A percentile compares a stretch with the other conserved stretches of the same genome.
These are phyloP conservation scores for Epichloe festucae DNA, from an alignment of 2,329 filamentous ascomycete species.

Conservation along the genomic window DNA sequence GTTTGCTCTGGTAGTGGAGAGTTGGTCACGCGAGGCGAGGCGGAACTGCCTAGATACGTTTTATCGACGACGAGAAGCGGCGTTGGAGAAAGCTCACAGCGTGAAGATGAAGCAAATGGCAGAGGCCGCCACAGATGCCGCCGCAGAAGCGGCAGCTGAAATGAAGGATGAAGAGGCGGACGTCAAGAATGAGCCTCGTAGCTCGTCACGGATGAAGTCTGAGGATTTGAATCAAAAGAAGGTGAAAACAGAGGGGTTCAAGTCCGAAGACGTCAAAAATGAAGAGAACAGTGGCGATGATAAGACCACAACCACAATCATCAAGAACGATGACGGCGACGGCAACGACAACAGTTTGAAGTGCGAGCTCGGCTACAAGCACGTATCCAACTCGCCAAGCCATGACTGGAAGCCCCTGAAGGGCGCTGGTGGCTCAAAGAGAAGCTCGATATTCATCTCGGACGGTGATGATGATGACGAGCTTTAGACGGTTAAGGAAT, in stretches of 20 bases:
- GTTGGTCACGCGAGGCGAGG: constrained; percentile 75
- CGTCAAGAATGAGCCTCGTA: not conserved
- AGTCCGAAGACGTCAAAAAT: constrained; percentile 7
- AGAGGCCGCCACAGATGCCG: not conserved
- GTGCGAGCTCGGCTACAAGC: not conserved
- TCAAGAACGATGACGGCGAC: not conserved
- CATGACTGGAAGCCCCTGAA: constrained; percentile 7
- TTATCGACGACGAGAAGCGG: constrained; percentile 54
- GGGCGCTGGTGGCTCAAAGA: constrained; percentile 12
- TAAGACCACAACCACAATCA: not conserved
- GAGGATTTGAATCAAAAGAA: not conserved
- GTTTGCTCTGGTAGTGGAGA: constrained; percentile 83
- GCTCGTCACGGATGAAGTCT: not conserved
- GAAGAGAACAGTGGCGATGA: not conserved
- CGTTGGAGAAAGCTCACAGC: constrained; percentile 10
- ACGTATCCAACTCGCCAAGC: not conserved
- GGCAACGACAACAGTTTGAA: not conserved
- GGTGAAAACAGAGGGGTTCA: constrained; percentile 2
- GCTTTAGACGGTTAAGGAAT: not conserved
- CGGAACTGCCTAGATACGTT: constrained; percentile 68
- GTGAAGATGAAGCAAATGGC: constrained; percentile 5
- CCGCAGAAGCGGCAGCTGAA: not conserved
- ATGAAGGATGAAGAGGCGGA: not conserved
- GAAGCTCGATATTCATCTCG: constrained; percentile 23
- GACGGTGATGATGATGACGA: constrained; percentile 25